phyloP scores from a whole-genome alignment of 23 red algal species.

The Gracilariopsis chorda region DNA sequence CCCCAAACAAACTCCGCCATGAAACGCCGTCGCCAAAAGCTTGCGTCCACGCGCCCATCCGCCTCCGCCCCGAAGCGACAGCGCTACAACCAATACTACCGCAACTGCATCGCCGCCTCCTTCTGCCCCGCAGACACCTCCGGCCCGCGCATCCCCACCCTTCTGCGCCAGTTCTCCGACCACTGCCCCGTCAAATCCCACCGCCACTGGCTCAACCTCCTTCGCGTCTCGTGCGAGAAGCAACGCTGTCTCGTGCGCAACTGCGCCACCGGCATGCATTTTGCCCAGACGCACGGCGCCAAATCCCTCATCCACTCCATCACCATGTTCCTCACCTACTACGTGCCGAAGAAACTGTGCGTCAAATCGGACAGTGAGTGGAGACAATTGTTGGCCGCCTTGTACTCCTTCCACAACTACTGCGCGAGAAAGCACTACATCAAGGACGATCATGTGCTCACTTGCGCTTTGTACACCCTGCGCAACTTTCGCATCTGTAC shows the following conservation, averaged over 20 bases:
- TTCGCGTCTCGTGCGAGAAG: constrained; percentile 19
- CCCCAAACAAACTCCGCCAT: too few relatives aligned
- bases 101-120: neutral
- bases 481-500: constrained; percentile 9
- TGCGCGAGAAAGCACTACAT: constrained; percentile 24
- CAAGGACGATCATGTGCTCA: constrained; percentile 8
- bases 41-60: too few relatives aligned
- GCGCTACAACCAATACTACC: neutral
- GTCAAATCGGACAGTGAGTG: constrained; percentile 29
- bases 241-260: constrained; percentile 21
- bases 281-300: constrained; percentile 41
- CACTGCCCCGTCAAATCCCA: constrained; percentile 11
- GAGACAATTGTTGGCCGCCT: constrained; percentile 14
- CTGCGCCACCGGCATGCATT: neutral
- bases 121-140: constrained; percentile 13
- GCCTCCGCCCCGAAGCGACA: too few relatives aligned
- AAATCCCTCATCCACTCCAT: constrained; percentile 27
- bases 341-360: neutral
- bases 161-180: constrained; percentile 8
- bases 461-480: constrained; percentile 9
- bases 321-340: constrained; percentile 42
- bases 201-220: constrained; percentile 6
- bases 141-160: constrained; percentile 17
- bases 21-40: too few relatives aligned
- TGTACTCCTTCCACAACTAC: constrained; percentile 35